phyloP scores from a whole-genome alignment of 495 filamentous ascomycete species.

The Penicillium waksmanii region DNA sequence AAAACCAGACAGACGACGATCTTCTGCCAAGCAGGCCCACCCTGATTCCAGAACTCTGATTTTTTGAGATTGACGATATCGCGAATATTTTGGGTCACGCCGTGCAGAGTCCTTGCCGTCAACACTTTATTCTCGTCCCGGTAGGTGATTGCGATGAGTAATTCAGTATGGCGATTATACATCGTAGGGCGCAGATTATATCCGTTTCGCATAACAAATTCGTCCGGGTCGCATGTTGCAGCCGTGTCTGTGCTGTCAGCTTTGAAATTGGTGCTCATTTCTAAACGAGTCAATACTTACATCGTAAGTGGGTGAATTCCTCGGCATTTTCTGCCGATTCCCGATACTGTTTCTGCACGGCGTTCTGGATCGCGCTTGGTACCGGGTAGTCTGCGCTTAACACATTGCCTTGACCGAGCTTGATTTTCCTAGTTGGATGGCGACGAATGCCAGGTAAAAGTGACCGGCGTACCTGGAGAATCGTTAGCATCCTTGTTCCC shows the following conservation, averaged over 20 bases:
- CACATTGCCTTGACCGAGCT: constrained; percentile 90
- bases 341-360: constrained; percentile 86
- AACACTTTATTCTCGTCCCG: constrained; percentile 98
- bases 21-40: constrained; percentile 98
- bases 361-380: constrained; percentile 94
- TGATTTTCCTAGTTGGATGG: constrained; percentile 92
- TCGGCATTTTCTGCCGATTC: constrained; percentile 81
- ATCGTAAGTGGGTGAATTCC: constrained; percentile 97
- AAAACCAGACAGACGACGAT: constrained; percentile 96
- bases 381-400: constrained; percentile 97
- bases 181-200: constrained; percentile 98
- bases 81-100: constrained; percentile 97
- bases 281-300: constrained; percentile 43
- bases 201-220: constrained; percentile 97
- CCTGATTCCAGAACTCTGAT: constrained; percentile 98
- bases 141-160: constrained; percentile 96
- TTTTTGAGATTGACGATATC: constrained; percentile 98
- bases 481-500: background rate
- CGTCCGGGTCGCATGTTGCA: constrained; percentile 95
- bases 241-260: constrained; percentile 69
- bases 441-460: constrained; percentile 54
- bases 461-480: constrained; percentile 6
- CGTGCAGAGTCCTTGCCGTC: constrained; percentile 88
- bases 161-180: constrained; percentile 98
- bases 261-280: background rate